These are phyloP conservation scores for Populus tremula DNA, from an alignment of 345 rosid genomes.

Conservation along the genomic window DNA sequence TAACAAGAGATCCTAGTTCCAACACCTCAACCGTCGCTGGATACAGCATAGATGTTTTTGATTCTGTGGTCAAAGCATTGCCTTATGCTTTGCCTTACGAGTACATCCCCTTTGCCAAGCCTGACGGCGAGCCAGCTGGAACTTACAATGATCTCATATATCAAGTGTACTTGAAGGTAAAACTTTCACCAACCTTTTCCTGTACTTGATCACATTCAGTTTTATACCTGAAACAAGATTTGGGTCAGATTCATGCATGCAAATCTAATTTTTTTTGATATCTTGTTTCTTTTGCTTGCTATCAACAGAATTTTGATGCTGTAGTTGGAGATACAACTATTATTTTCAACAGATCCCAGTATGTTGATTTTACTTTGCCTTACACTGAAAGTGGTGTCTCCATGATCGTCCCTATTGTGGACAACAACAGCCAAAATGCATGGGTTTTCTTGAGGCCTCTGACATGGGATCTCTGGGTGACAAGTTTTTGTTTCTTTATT, in stretches of 20 bases:
- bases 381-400: slow-evolving; percentile 60
- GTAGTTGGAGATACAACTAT: slow-evolving; percentile 63
- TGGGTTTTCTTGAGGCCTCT: slow-evolving; percentile 67
- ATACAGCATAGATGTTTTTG: slow-evolving; percentile 43
- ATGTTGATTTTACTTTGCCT: slow-evolving; percentile 63
- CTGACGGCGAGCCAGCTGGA: slow-evolving; percentile 7
- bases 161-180: slow-evolving; percentile 49
- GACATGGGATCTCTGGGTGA: slow-evolving; percentile 55
- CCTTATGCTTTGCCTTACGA: slow-evolving; percentile 42
- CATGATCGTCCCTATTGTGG: slow-evolving; percentile 53
- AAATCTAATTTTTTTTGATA: too few species aligned
- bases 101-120: too few species aligned
- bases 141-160: slow-evolving; percentile 33
- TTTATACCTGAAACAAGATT: too few species aligned
- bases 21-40: slow-evolving; percentile 17
- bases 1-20: slow-evolving; percentile 26
- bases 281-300: neutral
- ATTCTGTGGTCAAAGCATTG: slow-evolving; percentile 37
- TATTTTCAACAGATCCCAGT: slow-evolving; percentile 32
- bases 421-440: slow-evolving; percentile 32
- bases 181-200: too few species aligned
- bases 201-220: too few species aligned
- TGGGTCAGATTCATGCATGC: too few species aligned
- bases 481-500: slow-evolving; percentile 6
- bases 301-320: slow-evolving; percentile 43